Evolutionary conservation across 2,329 filamentous ascomycete genomes (phyloP).

Genomic region (Didymella arachidicola): DNA sequence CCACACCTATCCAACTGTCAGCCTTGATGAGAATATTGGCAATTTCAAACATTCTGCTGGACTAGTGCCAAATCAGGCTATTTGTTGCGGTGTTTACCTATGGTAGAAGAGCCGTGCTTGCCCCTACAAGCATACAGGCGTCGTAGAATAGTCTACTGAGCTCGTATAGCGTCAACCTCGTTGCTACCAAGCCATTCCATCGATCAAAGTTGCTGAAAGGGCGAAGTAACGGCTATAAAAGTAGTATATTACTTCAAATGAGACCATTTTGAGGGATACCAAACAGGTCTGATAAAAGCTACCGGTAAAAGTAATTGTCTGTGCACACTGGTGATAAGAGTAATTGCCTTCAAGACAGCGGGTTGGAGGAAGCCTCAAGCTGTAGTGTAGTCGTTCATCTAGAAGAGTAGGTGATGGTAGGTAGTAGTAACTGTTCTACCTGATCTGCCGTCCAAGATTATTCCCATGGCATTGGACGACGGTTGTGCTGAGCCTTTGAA

Average conservation of each 20-base stretch:
- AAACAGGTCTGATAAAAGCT: neutral
- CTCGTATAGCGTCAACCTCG: too few species aligned
- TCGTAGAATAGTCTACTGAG: too few species aligned
- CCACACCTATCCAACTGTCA: constrained; percentile 40
- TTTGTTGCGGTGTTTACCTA: constrained; percentile 20
- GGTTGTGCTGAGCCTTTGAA: neutral
- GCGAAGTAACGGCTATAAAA: neutral
- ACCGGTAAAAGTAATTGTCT: neutral
- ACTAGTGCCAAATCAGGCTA: constrained; percentile 40
- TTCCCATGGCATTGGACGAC: constrained; percentile 2
- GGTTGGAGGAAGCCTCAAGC: constrained; percentile 68
- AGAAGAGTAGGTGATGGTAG: constrained; percentile 62
- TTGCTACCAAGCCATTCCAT: neutral
- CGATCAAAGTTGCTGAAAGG: neutral
- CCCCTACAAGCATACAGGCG: too few species aligned
- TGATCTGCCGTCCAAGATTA: constrained; percentile 61
- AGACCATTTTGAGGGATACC: neutral
- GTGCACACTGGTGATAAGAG: neutral
- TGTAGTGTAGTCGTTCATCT: constrained; percentile 62
- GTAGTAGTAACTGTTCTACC: constrained; percentile 37
- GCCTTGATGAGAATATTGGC: constrained; percentile 42
- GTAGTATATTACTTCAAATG: neutral
- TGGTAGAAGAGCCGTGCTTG: neutral
- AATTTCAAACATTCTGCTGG: constrained; percentile 38
- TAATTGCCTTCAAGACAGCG: neutral